Conservation (phyloP, 2,329 filamentous ascomycete genomes). For the Calonectria pseudoturangicola region DNA sequence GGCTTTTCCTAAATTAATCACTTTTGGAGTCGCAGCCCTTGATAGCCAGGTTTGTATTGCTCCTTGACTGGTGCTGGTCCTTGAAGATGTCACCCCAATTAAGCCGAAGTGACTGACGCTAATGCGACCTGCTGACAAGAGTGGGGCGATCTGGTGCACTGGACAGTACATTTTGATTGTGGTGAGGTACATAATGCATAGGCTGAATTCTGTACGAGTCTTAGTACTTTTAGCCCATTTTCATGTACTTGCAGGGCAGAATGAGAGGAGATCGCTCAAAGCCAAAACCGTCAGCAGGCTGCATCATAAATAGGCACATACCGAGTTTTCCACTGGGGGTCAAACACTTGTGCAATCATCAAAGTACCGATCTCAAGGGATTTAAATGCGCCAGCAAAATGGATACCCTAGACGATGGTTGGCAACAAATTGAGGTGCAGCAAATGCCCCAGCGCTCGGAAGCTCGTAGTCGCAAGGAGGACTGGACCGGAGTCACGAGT, state of each 20-base stretch:
- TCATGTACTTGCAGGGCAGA: neutral
- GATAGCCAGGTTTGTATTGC: neutral
- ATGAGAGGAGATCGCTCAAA: neutral
- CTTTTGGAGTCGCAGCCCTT: no score
- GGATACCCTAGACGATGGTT: neutral
- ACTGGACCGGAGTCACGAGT: conserved; percentile 59
- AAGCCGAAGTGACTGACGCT: neutral
- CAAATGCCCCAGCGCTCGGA: conserved; percentile 28
- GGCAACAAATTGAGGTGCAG: neutral
- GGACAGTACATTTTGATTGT: neutral
- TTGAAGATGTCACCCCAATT: neutral
- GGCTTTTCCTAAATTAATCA: no score
- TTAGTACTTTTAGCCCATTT: neutral
- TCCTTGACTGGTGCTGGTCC: neutral
- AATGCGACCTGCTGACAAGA: conserved; percentile 33
- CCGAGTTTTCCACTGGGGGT: neutral
- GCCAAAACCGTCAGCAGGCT: conserved; percentile 19
- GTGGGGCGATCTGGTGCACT: neutral
- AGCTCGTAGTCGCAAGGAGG: conserved; percentile 45
- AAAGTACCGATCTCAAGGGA: neutral
- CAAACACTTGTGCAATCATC: neutral
- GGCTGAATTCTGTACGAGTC: neutral
- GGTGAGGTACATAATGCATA: neutral
- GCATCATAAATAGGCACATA: conserved; percentile 18
- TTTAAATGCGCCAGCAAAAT: neutral